Evolutionary conservation across 176 grass and related monocot genomes (phyloP).

Genomic region (Bromus sterilis): DNA sequence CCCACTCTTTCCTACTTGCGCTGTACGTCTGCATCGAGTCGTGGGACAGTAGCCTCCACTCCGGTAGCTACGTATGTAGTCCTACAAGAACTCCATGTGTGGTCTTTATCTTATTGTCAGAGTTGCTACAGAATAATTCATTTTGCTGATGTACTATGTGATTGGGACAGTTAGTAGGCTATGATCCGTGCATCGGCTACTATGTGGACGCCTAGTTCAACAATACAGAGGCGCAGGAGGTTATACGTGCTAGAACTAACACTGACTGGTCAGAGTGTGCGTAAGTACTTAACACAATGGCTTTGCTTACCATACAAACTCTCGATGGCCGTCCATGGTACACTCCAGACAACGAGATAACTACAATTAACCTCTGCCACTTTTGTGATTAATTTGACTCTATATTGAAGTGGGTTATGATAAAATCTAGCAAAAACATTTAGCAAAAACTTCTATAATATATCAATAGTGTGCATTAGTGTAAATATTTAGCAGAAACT

Average conservation of each 20-base stretch:
- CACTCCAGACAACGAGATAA: not conserved
- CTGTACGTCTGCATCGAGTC: constrained; percentile 2
- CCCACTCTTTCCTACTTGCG: too few relatives aligned
- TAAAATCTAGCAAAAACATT: too few relatives aligned
- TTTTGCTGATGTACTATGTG: not conserved
- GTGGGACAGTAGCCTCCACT: not conserved
- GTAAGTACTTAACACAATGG: too few relatives aligned
- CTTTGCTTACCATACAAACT: too few relatives aligned
- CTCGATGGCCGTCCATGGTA: constrained; percentile 32
- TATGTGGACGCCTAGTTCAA: not conserved
- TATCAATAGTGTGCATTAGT: too few relatives aligned
- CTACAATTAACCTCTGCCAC: not conserved
- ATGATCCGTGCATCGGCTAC: constrained; percentile 16
- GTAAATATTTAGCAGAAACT: too few relatives aligned
- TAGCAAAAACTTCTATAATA: too few relatives aligned
- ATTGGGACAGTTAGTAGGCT: constrained; percentile 11
- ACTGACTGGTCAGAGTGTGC: not conserved
- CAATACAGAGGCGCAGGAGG: not conserved
- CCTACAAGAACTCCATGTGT: too few relatives aligned
- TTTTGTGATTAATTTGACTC: too few relatives aligned
- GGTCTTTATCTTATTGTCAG: too few relatives aligned
- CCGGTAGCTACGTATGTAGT: not conserved
- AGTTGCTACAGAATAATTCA: too few relatives aligned
- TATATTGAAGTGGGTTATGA: too few relatives aligned
- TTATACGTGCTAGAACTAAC: not conserved